Evolutionary conservation across 2,329 filamentous ascomycete genomes (phyloP), one percentile per base, ranked within the genome.

Genomic region (Colletotrichum acutatum): DNA sequence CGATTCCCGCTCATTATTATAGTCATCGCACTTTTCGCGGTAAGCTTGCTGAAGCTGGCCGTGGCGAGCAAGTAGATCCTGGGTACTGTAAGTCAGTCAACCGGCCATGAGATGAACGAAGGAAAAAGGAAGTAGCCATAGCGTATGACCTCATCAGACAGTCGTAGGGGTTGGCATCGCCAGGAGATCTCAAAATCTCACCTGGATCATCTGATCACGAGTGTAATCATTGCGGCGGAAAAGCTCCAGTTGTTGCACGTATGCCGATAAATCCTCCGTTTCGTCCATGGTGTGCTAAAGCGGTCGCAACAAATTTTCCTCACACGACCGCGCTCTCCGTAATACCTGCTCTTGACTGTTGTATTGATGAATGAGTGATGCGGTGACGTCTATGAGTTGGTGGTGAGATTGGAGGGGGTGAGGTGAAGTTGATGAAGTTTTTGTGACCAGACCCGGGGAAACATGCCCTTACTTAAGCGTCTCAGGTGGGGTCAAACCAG

Each of bases 1-100:
- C 5, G 73, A 76, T 19, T 75, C 75, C n/a, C 74, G 63, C 60
- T 77, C 76, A 59, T 75, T 76, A 16, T 66, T 62, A 69, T 74
- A 75, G 46, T 77, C 76, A 28, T 75, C 69, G 32, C 70, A 72
- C 30, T 76, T 76, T 30, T 74, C 73, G 19, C 66, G 54, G 46
- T 73, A 74, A 4, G 26, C 34, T 7, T 37, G 54, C 34, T 72
- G 60, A 24, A 74, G 65, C 11, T 49, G 61, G 26, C 64, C 53
- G 19, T 57, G 62, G 16, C 65, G 69, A 57, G 30, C 11, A 11
- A 74, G 32, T 19, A 74, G 34, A 11, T 74, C 69, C 70, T 74
- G 5, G 42, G 11, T 9, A 6, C 12, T n/a, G 5, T 16, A 56
- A 11, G 34, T 46, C n/a, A 67, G 54, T 28, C 5, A 37, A 32